Base-by-base conservation (phyloP, 176 grass and related monocot species). In the Carex cristatella region DNA sequence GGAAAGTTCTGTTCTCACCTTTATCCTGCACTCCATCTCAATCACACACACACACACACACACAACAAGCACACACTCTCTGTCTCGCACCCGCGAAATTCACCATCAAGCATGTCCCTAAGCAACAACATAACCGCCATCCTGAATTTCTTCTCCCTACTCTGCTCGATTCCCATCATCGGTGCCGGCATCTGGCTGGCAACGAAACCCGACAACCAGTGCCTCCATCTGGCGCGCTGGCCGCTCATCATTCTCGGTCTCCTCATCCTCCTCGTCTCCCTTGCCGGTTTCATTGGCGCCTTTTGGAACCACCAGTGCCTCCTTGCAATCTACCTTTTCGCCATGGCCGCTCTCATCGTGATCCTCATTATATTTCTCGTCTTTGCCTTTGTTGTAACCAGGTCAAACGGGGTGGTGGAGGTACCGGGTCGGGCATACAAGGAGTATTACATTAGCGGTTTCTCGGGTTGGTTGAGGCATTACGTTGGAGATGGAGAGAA, bases 41-140 rank as follows among this genome's bases (percentile, higher is more conserved):
- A 13, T 38, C 38, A 32, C 7, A n/a, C 83, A 27, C 83, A 19
- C 11, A 27, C 23, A 23, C 23, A 23, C 23, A 23, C n/a, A 80
- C 30, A 2, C 19, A 35, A 63, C 59, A 31, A 10, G 8, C 12
- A 18, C 42, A 46, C 60, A 32, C 59, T 42, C 2, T 67, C 55
- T 53, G 32, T 56, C 75, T 56, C 42, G 40, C 42, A n/a, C 18
- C 42, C n/a, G 10, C 19, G 16, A 49, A 33, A 56, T 69, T 84
- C 42, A 71, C 14, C 42, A 12, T 10, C 35, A 15, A 85, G 12
- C 14, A 98, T 98, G 95, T 91, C 88, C 44, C 75, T 93, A 51
- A 95, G 93, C 95, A 98, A 98, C 89, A 95, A 93, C 91, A 90
- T 94, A 87, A 98, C 87, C 54, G 91, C 96, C 57, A 87, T 91